Evolutionary conservation across 2,329 filamentous ascomycete genomes (phyloP), one percentile per base, ranked within the genome.

Genomic region (Kalmusia sp.): DNA sequence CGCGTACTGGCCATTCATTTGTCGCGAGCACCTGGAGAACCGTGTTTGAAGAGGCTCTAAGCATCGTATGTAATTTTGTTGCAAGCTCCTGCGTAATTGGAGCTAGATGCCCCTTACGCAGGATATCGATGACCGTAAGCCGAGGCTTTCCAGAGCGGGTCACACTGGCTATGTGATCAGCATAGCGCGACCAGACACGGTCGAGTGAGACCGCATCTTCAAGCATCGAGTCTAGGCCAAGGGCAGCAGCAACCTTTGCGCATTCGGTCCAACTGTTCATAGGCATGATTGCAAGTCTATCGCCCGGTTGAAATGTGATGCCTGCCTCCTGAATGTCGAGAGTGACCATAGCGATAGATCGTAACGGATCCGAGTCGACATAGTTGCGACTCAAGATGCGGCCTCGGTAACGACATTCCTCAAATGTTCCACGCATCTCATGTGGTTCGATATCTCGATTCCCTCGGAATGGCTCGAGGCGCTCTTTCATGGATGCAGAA

Each of bases 191-290:
- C 82, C 81, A 84, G 4, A 68, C 71, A 2, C 55, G 54, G 38
- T 75, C 72, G 0, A 79, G 68, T 0, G 68, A 59, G 0, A 82
- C 71, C 0, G 70, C 62, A 6, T 73, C 63, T n/a, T 81, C 77
- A 1, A 84, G 73, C 52, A 78, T 75, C 2, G 74, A 65, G 27
- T 80, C 80, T 0, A 84, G 69, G 0, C 82, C 81, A 1, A 84
- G 71, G 0, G 80, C 80, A 0, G 80, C 77, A 2, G 79, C 80
- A 8, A 84, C 79, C 57, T 84, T 84, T 15, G 81, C 81, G 45
- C 80, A 82, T 59, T 84, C 82, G 7, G 78, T 76, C 82, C 80
- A 84, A 49, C 73, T 77, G 51, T 84, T 84, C 14, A 84, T 74
- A 0, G 81, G 81, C 81, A 84, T 84, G 2, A 84, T 71, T 0